These are phyloP conservation scores for Flaveria linearis DNA, from an alignment of 129 eudicot genomes.

Conservation along the genomic window DNA sequence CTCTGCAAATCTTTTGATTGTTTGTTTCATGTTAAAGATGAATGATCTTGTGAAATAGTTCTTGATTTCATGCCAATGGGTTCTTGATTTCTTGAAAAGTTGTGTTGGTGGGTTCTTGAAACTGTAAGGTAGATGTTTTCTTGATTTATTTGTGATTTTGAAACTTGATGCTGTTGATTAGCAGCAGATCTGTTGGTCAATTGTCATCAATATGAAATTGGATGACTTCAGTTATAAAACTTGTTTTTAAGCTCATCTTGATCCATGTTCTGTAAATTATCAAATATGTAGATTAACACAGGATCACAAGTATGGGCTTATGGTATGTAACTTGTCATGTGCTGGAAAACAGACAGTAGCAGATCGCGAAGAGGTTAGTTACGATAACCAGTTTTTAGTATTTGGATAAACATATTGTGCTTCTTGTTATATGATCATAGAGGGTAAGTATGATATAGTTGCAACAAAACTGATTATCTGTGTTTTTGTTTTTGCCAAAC, in stretches of 20 bases:
- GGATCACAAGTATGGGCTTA: slow-evolving; percentile 9
- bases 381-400: background rate
- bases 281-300: slow-evolving; percentile 9
- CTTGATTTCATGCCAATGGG: slow-evolving; percentile 11
- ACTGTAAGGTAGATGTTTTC: background rate
- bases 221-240: background rate
- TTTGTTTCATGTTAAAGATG: slow-evolving; percentile 19
- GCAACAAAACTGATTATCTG: background rate
- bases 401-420: background rate
- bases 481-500: background rate
- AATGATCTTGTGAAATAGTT: slow-evolving; percentile 11
- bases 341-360: background rate
- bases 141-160: slow-evolving; percentile 12
- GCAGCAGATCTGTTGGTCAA: slow-evolving; percentile 23
- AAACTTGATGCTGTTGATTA: background rate
- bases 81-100: background rate
- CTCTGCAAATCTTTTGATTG: slow-evolving; percentile 21
- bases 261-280: slow-evolving; percentile 8
- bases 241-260: slow-evolving; percentile 9
- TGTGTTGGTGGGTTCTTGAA: slow-evolving; percentile 20
- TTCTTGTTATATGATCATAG: background rate
- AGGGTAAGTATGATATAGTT: background rate
- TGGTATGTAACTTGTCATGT: background rate
- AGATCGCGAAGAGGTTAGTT: slow-evolving; percentile 1
- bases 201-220: slow-evolving; percentile 1